Percentiles rank a stretch among this genome's conserved stretches.
These are phyloP conservation scores for Gloeopeniophorella convolvens DNA, from an alignment of 768 basidiomycete species.

Conservation along the genomic window DNA sequence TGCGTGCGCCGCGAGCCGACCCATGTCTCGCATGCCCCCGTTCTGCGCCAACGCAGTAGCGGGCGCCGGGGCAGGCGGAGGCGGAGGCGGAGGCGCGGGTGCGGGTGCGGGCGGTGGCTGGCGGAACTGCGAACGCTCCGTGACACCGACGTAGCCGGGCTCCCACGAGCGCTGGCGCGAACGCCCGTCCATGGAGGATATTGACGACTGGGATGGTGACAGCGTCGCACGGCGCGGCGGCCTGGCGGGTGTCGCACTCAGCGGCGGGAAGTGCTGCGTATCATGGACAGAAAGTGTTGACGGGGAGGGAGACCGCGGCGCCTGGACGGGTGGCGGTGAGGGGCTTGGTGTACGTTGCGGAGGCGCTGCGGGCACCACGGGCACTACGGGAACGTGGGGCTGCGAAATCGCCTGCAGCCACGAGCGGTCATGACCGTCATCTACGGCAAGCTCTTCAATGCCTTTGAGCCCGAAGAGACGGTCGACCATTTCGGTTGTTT, in stretches of 20 bases:
- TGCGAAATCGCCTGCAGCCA: conserved; percentile 13
- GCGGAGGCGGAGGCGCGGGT: neutral
- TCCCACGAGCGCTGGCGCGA: neutral
- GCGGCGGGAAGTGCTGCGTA: neutral
- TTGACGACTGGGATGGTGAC: neutral
- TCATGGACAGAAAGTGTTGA: neutral
- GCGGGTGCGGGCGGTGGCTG: neutral
- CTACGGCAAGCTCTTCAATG: conserved; percentile 3
- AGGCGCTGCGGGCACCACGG: neutral
- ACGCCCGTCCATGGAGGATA: neutral
- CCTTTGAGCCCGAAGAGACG: neutral
- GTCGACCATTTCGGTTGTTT: neutral
- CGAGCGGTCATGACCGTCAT: conserved; percentile 2
- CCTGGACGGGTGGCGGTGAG: neutral
- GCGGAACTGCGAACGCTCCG: conserved; percentile 4
- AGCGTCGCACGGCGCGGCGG: neutral
- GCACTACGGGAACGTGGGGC: conserved; percentile 9
- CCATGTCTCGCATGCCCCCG: neutral
- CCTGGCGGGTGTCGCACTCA: neutral
- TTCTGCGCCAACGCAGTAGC: too few species aligned
- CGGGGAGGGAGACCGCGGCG: neutral
- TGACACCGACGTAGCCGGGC: neutral
- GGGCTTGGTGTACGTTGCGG: neutral
- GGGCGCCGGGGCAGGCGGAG: neutral
- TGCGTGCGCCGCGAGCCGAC: neutral